A percentile compares a stretch with the other conserved stretches of the same genome.
Evolutionary conservation across 2,329 filamentous ascomycete genomes (phyloP).

Genomic region (Triangularia verruculosa): DNA sequence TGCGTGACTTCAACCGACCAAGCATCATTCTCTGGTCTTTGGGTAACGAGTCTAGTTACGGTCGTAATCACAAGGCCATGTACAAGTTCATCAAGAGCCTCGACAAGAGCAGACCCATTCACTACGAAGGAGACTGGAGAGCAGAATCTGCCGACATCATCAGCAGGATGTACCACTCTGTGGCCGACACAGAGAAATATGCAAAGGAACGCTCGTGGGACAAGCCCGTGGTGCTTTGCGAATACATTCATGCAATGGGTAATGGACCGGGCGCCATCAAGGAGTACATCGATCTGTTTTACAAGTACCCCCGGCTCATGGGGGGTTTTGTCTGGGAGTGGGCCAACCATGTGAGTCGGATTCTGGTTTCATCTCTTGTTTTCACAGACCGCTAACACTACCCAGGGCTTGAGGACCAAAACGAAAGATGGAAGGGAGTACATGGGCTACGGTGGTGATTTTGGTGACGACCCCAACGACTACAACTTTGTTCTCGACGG

Average conservation of each 20-base stretch:
- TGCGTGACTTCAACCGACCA: constrained; percentile 62
- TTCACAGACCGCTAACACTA: not conserved
- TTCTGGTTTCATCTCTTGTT: not conserved
- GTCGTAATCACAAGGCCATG: constrained; percentile 62
- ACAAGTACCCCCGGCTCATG: constrained; percentile 54
- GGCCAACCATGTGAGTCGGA: constrained; percentile 48
- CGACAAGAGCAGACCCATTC: constrained; percentile 55
- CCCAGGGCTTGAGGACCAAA: constrained; percentile 41
- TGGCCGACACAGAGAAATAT: constrained; percentile 40
- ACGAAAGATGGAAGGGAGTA: constrained; percentile 42
- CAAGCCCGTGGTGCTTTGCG: constrained; percentile 54
- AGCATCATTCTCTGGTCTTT: constrained; percentile 66
- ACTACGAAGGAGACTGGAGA: constrained; percentile 59
- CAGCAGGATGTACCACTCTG: constrained; percentile 58
- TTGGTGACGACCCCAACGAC: constrained; percentile 56
- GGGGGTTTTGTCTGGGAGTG: constrained; percentile 63
- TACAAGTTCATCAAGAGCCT: constrained; percentile 55
- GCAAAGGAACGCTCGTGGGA: constrained; percentile 35
- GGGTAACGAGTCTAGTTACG: constrained; percentile 67
- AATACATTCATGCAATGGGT: constrained; percentile 60
- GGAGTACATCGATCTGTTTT: constrained; percentile 62
- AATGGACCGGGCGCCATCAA: constrained; percentile 64
- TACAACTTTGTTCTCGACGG: constrained; percentile 54
- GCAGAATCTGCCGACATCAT: constrained; percentile 58
- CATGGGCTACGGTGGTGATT: constrained; percentile 55